These are phyloP conservation scores for Boletellus dicymbophilus DNA, from an alignment of 1,284 basidiomycete genomes.

Conservation along the genomic window DNA sequence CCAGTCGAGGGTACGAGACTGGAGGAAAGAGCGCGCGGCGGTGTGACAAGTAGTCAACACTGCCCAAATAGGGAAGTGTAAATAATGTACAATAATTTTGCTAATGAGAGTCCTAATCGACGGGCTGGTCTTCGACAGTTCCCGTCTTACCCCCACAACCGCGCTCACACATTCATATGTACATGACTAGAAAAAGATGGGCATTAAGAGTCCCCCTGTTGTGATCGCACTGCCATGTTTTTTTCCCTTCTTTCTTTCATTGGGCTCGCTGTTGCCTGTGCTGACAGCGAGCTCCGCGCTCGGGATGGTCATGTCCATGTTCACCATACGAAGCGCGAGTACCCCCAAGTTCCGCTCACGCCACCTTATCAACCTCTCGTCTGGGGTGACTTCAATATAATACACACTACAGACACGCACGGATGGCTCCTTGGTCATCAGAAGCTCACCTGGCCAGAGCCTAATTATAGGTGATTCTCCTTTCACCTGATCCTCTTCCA, in stretches of 20 bases:
- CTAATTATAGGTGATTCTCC: slow-evolving; percentile 62
- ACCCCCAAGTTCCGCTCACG: slow-evolving; percentile 46
- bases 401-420: slow-evolving; percentile 84
- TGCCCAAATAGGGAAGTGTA: no score
- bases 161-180: not conserved
- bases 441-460: slow-evolving; percentile 67
- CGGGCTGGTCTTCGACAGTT: no score
- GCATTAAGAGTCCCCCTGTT: not conserved
- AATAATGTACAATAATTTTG: no score
- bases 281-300: slow-evolving; percentile 12
- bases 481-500: not conserved
- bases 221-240: slow-evolving; percentile 12
- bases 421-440: slow-evolving; percentile 81
- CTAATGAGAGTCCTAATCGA: no score
- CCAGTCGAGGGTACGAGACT: no score
- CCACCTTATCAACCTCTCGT: slow-evolving; percentile 62
- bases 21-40: no score
- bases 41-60: no score
- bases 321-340: slow-evolving; percentile 43
- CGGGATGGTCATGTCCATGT: slow-evolving; percentile 26
- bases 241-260: slow-evolving; percentile 19
- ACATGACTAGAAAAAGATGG: not conserved
- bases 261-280: slow-evolving; percentile 22
- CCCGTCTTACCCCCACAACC: no score
- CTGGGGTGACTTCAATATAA: slow-evolving; percentile 75